Conservation (phyloP, 345 rosid genomes). For the Gossypium anomalum region DNA sequence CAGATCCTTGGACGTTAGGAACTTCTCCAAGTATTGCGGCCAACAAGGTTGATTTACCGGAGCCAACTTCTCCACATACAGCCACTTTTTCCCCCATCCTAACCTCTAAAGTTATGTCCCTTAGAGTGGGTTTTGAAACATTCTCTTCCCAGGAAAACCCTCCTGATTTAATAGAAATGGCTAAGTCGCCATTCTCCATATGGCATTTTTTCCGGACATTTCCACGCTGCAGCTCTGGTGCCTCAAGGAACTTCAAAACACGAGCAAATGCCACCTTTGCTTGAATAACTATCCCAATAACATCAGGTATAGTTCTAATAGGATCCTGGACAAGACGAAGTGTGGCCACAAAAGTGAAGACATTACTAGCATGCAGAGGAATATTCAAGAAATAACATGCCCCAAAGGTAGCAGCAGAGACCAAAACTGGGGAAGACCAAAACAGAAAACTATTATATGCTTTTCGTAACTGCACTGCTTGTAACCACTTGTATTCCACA, state of each 20-base stretch:
- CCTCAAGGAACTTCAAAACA: conserved; percentile 70
- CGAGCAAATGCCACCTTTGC: conserved; percentile 87
- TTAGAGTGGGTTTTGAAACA: conserved; percentile 49
- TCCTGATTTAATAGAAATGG: conserved; percentile 52
- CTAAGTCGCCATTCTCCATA: conserved; percentile 22
- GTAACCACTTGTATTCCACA: conserved; percentile 58
- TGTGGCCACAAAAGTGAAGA: conserved; percentile 91
- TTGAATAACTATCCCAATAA: conserved; percentile 77
- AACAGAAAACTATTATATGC: conserved; percentile 67
- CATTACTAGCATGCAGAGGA: conserved; percentile 79
- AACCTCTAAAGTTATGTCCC: conserved; percentile 53
- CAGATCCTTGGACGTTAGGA: conserved; percentile 60
- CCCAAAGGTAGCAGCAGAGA: conserved; percentile 80
- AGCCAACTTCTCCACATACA: conserved; percentile 94
- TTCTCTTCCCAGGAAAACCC: conserved; percentile 80
- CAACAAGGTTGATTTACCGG: conserved; percentile 90
- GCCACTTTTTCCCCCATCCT: conserved; percentile 71
- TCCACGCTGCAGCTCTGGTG: conserved; percentile 72
- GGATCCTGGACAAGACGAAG: conserved; percentile 91
- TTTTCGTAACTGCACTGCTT: conserved; percentile 72
- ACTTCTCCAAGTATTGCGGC: conserved; percentile 93
- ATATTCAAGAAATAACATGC: conserved; percentile 74
- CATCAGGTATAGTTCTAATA: conserved; percentile 72
- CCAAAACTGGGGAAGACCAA: conserved; percentile 90
- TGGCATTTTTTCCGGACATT: conserved; percentile 36